phyloP scores from a whole-genome alignment of 805 yeast species.

The Ogataea zsoltii region DNA sequence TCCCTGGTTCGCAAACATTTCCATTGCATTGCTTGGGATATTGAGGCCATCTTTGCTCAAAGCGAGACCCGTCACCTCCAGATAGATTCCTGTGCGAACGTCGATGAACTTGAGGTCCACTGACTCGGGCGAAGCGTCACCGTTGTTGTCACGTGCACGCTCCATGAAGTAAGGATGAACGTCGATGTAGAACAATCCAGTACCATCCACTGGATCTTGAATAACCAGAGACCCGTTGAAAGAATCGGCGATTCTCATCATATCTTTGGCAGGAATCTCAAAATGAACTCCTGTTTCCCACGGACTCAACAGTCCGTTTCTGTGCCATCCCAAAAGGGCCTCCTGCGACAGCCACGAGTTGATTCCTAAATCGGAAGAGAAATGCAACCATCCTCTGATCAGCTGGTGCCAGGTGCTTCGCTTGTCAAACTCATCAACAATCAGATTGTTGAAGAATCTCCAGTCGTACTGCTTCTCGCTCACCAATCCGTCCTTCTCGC shows the following conservation, averaged over 20 bases:
- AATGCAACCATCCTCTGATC: constrained; percentile 46
- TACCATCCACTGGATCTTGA: constrained; percentile 45
- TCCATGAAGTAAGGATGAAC: constrained; percentile 50
- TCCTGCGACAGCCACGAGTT: constrained; percentile 52
- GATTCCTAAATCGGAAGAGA: constrained; percentile 43
- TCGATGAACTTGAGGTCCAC: constrained; percentile 61
- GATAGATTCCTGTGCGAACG: constrained; percentile 55
- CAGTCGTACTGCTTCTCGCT: constrained; percentile 55
- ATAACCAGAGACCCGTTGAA: constrained; percentile 49
- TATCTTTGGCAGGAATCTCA: constrained; percentile 51
- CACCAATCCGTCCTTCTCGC: constrained; percentile 33
- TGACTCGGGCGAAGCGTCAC: constrained; percentile 43
- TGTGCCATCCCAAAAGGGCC: constrained; percentile 48
- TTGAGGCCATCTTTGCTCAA: constrained; percentile 15
- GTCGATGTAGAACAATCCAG: constrained; percentile 47
- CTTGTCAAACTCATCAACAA: constrained; percentile 38
- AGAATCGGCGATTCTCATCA: constrained; percentile 44
- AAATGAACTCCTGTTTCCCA: constrained; percentile 54
- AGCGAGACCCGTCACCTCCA: constrained; percentile 57
- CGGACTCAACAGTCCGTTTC: constrained; percentile 51
- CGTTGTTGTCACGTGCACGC: constrained; percentile 49
- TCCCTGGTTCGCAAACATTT: constrained; percentile 21
- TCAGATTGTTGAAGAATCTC: constrained; percentile 57
- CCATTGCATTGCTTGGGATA: constrained; percentile 19
- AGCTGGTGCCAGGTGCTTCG: constrained; percentile 48